Percentiles rank a stretch among this genome's conserved stretches.
These are phyloP conservation scores for Skeletonema menzelii DNA, from an alignment of 108 stramenopile genomes.

Conservation along the genomic window DNA sequence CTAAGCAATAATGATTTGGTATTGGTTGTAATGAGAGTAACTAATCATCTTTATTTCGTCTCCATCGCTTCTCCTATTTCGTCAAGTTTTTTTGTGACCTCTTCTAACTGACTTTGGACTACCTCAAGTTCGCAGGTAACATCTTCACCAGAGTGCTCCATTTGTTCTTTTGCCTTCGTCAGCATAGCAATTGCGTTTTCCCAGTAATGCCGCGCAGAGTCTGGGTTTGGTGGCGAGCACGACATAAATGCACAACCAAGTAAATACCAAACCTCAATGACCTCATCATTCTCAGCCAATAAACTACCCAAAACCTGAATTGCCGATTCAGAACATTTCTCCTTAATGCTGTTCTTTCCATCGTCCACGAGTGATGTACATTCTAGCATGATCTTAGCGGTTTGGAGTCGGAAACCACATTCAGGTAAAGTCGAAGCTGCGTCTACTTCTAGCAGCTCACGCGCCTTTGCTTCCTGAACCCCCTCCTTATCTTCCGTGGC, in stretches of 20 bases:
- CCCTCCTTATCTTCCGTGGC: slow-evolving; percentile 38
- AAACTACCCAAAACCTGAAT: slow-evolving; percentile 84
- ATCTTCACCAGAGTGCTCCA: slow-evolving; percentile 53
- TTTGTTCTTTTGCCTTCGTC: slow-evolving; percentile 52
- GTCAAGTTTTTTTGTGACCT: slow-evolving; percentile 50
- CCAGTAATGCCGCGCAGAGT: slow-evolving; percentile 65
- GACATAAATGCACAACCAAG: slow-evolving; percentile 80
- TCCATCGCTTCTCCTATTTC: slow-evolving; percentile 28
- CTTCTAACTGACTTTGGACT: slow-evolving; percentile 53
- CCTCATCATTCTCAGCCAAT: slow-evolving; percentile 87
- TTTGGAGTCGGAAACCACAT: slow-evolving; percentile 84
- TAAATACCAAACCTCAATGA: slow-evolving; percentile 85
- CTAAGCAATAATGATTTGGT: slow-evolving; percentile 26
- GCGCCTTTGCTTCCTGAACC: slow-evolving; percentile 40
- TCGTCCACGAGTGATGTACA: slow-evolving; percentile 54
- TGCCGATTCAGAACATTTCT: slow-evolving; percentile 64
- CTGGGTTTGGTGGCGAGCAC: slow-evolving; percentile 47
- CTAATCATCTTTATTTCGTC: neutral
- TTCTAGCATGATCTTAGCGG: slow-evolving; percentile 84
- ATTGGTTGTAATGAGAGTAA: neutral
- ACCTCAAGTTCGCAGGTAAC: slow-evolving; percentile 54
- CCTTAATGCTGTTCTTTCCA: slow-evolving; percentile 14
- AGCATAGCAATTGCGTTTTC: slow-evolving; percentile 78
- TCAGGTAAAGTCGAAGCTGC: slow-evolving; percentile 64
- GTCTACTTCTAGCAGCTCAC: slow-evolving; percentile 44